phyloP scores from a whole-genome alignment of 495 filamentous ascomycete genomes.

The Penicillium taxi region DNA sequence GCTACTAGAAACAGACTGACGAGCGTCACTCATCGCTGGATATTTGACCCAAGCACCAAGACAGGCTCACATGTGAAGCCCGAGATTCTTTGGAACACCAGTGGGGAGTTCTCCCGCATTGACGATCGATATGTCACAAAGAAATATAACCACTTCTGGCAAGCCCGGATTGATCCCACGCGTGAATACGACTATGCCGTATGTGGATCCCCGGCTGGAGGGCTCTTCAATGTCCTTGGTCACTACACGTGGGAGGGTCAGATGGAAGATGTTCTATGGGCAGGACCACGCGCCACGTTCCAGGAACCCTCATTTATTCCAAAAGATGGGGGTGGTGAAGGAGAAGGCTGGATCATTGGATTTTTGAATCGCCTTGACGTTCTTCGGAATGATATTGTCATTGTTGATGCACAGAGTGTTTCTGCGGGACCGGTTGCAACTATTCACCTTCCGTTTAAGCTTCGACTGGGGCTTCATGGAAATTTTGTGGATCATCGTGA shows the following conservation, averaged over 20 bases:
- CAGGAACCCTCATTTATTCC: conserved; percentile 55
- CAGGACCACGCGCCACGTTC: conserved; percentile 41
- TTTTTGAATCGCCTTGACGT: conserved; percentile 47
- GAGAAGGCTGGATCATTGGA: conserved; percentile 48
- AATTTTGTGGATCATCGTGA: conserved; percentile 13
- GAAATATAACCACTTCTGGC: conserved; percentile 48
- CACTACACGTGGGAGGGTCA: conserved; percentile 1
- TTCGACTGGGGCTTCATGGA: conserved; percentile 10
- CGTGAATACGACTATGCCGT: conserved; percentile 39
- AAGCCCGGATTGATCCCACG: conserved; percentile 36
- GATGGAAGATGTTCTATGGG: conserved; percentile 36
- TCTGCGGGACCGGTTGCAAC: conserved; percentile 34
- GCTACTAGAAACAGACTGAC: conserved; percentile 15
- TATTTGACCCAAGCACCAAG: conserved; percentile 3
- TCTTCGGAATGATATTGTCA: conserved; percentile 42
- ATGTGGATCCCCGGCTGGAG: too few species aligned
- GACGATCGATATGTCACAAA: conserved; percentile 50
- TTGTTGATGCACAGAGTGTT: conserved; percentile 43
- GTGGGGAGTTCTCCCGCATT: conserved; percentile 50
- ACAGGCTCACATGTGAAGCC: conserved; percentile 17
- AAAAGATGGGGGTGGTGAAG: conserved; percentile 32
- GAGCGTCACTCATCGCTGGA: conserved; percentile 21
- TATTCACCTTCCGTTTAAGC: conserved; percentile 17
- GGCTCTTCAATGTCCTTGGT: too few species aligned
- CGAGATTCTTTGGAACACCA: conserved; percentile 35